These are phyloP conservation scores for Ophiostoma ulmi DNA, from an alignment of 2,329 filamentous ascomycete species.

Conservation along the genomic window DNA sequence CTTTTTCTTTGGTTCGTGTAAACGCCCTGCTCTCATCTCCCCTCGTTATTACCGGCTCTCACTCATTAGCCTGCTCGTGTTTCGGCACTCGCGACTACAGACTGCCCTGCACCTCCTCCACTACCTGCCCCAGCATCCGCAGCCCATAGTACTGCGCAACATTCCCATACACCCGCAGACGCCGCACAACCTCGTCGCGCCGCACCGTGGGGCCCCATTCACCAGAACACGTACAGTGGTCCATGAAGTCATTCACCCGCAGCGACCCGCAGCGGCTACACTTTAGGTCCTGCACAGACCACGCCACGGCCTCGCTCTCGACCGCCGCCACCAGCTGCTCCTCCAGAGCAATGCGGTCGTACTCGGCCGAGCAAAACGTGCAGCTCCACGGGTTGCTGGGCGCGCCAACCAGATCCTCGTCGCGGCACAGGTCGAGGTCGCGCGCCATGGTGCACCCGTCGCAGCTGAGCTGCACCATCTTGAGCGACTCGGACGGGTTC, in stretches of 20 bases:
- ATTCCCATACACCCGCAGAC: slow-evolving; percentile 63
- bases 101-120: slow-evolving; percentile 50
- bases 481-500: slow-evolving; percentile 74
- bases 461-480: slow-evolving; percentile 72
- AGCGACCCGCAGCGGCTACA: slow-evolving; percentile 68
- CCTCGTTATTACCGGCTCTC: too few species aligned
- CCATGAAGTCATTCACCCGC: slow-evolving; percentile 87
- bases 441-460: slow-evolving; percentile 84
- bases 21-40: neutral
- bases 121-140: slow-evolving; percentile 72
- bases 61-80: neutral
- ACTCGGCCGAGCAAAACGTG: slow-evolving; percentile 66
- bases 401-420: slow-evolving; percentile 63
- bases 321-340: slow-evolving; percentile 74
- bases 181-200: slow-evolving; percentile 58
- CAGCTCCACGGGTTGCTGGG: slow-evolving; percentile 62
- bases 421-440: slow-evolving; percentile 87
- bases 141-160: slow-evolving; percentile 77
- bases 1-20: too few species aligned
- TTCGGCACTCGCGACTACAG: neutral
- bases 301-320: slow-evolving; percentile 68
- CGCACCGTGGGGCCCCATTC: slow-evolving; percentile 71
- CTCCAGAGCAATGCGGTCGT: slow-evolving; percentile 75
- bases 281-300: slow-evolving; percentile 85
- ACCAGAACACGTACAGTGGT: slow-evolving; percentile 90